These are phyloP conservation scores for Phlebiopsis flavidoalba DNA, from an alignment of 768 basidiomycete species.

Conservation along the genomic window DNA sequence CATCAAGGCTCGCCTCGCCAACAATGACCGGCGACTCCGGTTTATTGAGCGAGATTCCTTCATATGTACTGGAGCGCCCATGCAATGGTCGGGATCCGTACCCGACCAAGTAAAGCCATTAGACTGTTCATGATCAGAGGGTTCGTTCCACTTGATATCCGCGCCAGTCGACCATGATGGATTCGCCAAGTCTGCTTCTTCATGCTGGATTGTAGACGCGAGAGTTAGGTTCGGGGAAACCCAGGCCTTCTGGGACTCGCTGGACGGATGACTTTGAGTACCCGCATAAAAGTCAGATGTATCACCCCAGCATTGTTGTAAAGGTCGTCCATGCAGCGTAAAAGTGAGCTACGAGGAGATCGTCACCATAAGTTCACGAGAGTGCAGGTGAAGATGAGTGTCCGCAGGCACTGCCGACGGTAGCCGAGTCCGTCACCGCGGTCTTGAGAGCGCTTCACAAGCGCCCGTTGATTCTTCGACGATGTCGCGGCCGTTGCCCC, in stretches of 20 bases:
- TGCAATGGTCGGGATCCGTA: constrained; percentile 17
- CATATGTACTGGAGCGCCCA: constrained; percentile 37
- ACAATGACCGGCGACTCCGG: neutral
- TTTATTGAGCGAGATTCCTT: constrained; percentile 31
- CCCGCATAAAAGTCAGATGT: constrained; percentile 27
- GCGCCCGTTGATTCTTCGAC: neutral
- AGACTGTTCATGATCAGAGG: constrained; percentile 28
- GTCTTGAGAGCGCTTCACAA: neutral
- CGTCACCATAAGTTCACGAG: neutral
- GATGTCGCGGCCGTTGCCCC: too few relatives aligned
- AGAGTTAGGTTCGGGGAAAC: constrained; percentile 10
- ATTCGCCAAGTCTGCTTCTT: constrained; percentile 50
- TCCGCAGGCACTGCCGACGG: neutral
- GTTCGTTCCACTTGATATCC: constrained; percentile 42
- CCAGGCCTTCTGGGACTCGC: constrained; percentile 4
- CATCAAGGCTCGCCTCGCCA: neutral
- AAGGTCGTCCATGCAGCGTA: constrained; percentile 59
- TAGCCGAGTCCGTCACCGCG: constrained; percentile 2
- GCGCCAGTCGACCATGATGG: constrained; percentile 53
- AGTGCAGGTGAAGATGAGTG: neutral
- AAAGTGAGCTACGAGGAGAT: neutral
- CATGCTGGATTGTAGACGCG: constrained; percentile 21
- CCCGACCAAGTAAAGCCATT: constrained; percentile 39
- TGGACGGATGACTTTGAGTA: constrained; percentile 6
- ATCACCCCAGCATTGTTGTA: constrained; percentile 72